Conservation (phyloP, 495 filamentous ascomycete genomes). For the Cercophora newfieldiana region DNA sequence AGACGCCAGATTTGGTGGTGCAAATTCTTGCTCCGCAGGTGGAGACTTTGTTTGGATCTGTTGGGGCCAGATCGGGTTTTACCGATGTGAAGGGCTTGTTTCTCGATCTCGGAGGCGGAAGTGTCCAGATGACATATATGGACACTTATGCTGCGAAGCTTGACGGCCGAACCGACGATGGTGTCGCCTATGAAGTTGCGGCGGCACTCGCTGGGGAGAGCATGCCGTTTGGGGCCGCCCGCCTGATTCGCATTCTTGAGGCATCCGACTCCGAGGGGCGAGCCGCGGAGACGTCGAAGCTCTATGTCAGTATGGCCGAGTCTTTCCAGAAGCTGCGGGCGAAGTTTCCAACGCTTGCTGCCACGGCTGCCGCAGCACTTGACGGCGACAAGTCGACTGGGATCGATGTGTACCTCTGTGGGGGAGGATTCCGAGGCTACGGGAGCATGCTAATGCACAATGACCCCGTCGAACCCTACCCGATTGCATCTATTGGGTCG, state of each 20-base stretch:
- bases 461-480: constrained; percentile 70
- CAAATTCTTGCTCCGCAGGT: constrained; percentile 73
- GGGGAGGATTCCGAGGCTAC: constrained; percentile 89
- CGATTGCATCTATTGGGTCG: constrained; percentile 81
- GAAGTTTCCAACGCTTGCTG: constrained; percentile 47
- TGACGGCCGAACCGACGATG: constrained; percentile 52
- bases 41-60: constrained; percentile 78
- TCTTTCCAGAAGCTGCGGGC: constrained; percentile 65
- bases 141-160: constrained; percentile 48
- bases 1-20: constrained; percentile 62
- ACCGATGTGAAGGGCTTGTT: constrained; percentile 62
- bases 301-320: constrained; percentile 58
- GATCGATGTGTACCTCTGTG: constrained; percentile 79
- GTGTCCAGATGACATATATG: constrained; percentile 87
- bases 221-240: constrained; percentile 87
- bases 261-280: constrained; percentile 43
- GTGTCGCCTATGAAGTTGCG: constrained; percentile 42
- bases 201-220: constrained; percentile 50
- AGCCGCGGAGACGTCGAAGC: constrained; percentile 53
- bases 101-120: constrained; percentile 88
- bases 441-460: constrained; percentile 79
- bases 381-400: constrained; percentile 51
- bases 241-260: constrained; percentile 63
- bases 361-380: constrained; percentile 50
- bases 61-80: constrained; percentile 80